Conservation (phyloP, 164 flowering plant species). For the Cinnamomum chago region DNA sequence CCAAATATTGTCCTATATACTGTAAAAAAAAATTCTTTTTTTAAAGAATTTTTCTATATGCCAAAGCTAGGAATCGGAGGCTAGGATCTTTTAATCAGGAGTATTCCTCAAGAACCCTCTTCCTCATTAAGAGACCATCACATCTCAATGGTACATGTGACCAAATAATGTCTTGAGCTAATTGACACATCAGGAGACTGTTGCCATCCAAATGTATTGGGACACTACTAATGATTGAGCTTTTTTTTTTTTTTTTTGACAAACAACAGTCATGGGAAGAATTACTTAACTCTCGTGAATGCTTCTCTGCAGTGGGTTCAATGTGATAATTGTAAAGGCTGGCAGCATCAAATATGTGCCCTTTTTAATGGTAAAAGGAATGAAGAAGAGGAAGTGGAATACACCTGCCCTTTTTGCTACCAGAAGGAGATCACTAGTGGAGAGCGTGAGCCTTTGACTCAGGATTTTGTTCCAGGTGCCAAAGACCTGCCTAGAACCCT, state of each 20-base stretch:
- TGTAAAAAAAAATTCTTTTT: no score
- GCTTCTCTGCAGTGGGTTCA: conserved; percentile 26
- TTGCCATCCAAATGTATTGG: not conserved
- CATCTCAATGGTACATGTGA: no score
- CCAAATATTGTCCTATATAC: not conserved
- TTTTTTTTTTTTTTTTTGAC: not conserved
- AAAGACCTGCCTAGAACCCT: conserved; percentile 21
- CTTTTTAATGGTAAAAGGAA: conserved; percentile 15
- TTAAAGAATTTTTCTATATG: not conserved
- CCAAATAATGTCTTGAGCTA: not conserved
- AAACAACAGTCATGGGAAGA: no score
- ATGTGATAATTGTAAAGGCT: conserved; percentile 23
- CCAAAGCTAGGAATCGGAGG: not conserved
- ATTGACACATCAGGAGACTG: not conserved
- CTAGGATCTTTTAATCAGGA: not conserved
- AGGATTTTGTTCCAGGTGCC: conserved; percentile 18
- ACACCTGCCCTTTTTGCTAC: conserved; percentile 19
- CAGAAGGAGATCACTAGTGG: conserved; percentile 13
- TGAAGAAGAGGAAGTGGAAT: conserved; percentile 16
- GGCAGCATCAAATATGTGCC: conserved; percentile 32
- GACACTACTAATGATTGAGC: not conserved
- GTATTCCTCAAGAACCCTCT: not conserved
- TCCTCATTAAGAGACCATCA: not conserved
- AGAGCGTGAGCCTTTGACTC: conserved; percentile 12
- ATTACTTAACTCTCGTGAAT: not conserved